Evolutionary conservation across 495 filamentous ascomycete genomes (phyloP).

Genomic region (Coniosporium apollinis): DNA sequence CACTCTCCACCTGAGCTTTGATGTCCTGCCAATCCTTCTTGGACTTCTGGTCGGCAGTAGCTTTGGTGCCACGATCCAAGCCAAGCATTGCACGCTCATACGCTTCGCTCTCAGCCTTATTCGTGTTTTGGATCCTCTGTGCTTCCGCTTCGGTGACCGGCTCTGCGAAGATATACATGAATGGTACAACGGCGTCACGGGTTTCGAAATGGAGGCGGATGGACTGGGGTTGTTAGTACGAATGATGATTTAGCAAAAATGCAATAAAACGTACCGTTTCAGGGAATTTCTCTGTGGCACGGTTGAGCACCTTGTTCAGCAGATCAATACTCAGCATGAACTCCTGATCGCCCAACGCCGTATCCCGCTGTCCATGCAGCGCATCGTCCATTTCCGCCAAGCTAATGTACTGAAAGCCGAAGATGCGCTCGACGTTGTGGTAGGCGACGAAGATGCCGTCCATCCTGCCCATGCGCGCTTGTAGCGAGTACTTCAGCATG

Average conservation of each 20-base stretch:
- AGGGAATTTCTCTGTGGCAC: constrained; percentile 55
- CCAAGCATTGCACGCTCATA: constrained; percentile 50
- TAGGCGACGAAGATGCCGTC: constrained; percentile 97
- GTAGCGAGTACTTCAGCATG: constrained; percentile 92
- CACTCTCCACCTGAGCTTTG: constrained; percentile 12
- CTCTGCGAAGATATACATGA: constrained; percentile 82
- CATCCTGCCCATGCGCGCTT: constrained; percentile 94
- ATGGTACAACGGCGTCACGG: constrained; percentile 36
- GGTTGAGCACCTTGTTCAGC: constrained; percentile 61
- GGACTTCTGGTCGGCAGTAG: no score
- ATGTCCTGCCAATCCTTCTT: constrained; percentile 11
- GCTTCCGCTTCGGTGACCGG: constrained; percentile 61
- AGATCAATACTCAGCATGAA: constrained; percentile 65
- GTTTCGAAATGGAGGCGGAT: constrained; percentile 82
- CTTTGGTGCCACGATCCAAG: constrained; percentile 12
- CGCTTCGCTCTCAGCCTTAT: constrained; percentile 41
- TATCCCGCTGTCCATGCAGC: constrained; percentile 55
- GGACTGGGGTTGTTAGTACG: constrained; percentile 31
- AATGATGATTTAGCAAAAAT: not conserved
- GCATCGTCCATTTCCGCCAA: constrained; percentile 73
- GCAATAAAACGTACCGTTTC: constrained; percentile 25
- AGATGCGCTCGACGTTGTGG: constrained; percentile 88
- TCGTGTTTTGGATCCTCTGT: constrained; percentile 51
- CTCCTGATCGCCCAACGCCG: constrained; percentile 62
- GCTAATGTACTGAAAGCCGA: constrained; percentile 91